These are phyloP conservation scores for Penicillium nordicum DNA, from an alignment of 2,329 filamentous ascomycete genomes.

Conservation along the genomic window DNA sequence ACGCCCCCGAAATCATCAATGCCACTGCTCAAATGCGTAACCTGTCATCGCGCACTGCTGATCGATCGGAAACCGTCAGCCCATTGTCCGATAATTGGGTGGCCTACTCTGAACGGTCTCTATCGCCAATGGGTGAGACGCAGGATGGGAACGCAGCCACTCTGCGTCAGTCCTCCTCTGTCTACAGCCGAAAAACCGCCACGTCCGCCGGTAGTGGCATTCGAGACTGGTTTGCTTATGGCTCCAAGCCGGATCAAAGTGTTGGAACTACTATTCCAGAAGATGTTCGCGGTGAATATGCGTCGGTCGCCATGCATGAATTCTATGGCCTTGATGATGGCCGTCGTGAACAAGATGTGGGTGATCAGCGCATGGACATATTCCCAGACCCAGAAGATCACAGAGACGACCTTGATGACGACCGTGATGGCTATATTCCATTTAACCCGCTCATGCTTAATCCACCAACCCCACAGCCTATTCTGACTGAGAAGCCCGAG, in stretches of 20 bases:
- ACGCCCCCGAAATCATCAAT: conserved; percentile 33
- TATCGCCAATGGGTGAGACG: conserved; percentile 27
- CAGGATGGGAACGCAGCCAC: conserved; percentile 21
- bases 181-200: conserved; percentile 29
- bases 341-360: conserved; percentile 34
- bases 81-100: conserved; percentile 44
- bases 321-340: conserved; percentile 34
- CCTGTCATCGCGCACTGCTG: conserved; percentile 27
- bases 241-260: conserved; percentile 28
- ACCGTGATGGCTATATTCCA: conserved; percentile 17
- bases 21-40: conserved; percentile 30
- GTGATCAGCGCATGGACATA: conserved; percentile 35
- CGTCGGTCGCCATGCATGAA: conserved; percentile 35
- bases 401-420: conserved; percentile 24
- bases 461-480: conserved; percentile 43
- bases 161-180: conserved; percentile 34
- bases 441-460: conserved; percentile 48
- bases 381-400: conserved; percentile 34
- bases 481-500: conserved; percentile 21
- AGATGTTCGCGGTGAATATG: conserved; percentile 37
- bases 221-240: conserved; percentile 36
- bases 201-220: conserved; percentile 26
- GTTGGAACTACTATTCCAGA: conserved; percentile 32
- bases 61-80: conserved; percentile 34
- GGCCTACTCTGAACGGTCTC: conserved; percentile 34